Evolutionary conservation across 1,284 basidiomycete species (phyloP), one percentile per base, ranked within the genome.

Genomic region (Puccinia novopanici): DNA sequence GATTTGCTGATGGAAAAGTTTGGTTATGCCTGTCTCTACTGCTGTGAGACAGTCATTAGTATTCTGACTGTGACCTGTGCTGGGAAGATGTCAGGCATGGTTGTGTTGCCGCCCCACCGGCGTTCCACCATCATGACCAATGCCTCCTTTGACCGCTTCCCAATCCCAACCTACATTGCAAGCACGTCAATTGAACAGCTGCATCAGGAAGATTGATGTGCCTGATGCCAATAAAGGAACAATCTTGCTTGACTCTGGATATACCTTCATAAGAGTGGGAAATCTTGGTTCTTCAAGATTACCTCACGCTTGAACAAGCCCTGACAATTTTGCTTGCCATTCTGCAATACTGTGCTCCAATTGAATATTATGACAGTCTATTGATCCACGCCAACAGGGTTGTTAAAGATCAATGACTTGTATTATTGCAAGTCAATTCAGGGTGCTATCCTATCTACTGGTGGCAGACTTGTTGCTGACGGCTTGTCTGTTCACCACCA

Each of bases 1-100:
- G 22, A 72, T 0, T 72, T 48, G 1, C 27, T 72, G 2, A 54
- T 17, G 34, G 45, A 27, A 8, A 8, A 17, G 12, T 54, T 13
- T 48, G 70, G 48, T 0, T 72, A 52, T 34, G 50, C 70, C 24
- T 72, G 70, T 27, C 24, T 72, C 10, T 72, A 52, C 70, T 72
- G 70, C 48, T 0, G 50, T 1, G 30, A 55, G 19, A 34, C n/a
- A 19, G 27, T 12, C 59, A 61, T 24, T 61, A 24, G 59, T 61
- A 61, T 24, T 13, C 59, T 0, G 59, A 61, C 12, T 61, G 59
- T 24, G 12, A 9, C 10, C 10, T 1, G 1, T 72, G 12, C 27
- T 72, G 70, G 70, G 27, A 52, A 6, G 42, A 72, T 55, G 70
- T 72, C 8, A 5, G 12, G 8, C 19, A n/a, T 15, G 48, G 70